A percentile compares a stretch with the other conserved stretches of the same genome.
These are phyloP conservation scores for Samsoniella hepiali DNA, from an alignment of 2,329 filamentous ascomycete species.

Conservation along the genomic window DNA sequence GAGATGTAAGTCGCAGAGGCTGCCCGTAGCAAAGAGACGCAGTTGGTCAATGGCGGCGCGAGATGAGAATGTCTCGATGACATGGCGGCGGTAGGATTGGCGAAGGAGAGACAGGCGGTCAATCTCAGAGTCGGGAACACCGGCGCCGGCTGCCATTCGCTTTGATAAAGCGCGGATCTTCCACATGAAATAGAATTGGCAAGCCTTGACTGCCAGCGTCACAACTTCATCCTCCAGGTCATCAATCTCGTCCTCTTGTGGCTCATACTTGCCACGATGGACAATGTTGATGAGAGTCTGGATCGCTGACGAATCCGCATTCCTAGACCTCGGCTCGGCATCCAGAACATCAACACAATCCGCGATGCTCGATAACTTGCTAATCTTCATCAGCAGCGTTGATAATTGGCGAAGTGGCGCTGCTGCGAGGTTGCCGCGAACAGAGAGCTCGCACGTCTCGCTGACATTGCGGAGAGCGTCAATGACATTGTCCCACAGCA, in stretches of 20 bases:
- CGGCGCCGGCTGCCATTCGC: slow-evolving; percentile 52
- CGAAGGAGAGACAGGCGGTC: slow-evolving; percentile 57
- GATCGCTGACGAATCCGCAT: slow-evolving; percentile 54
- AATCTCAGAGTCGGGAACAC: slow-evolving; percentile 55
- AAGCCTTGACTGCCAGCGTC: slow-evolving; percentile 68
- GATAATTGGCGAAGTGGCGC: slow-evolving; percentile 66
- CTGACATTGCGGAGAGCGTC: slow-evolving; percentile 70
- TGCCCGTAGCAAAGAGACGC: slow-evolving; percentile 70
- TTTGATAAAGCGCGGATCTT: slow-evolving; percentile 63
- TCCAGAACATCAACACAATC: slow-evolving; percentile 77
- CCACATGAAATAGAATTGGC: slow-evolving; percentile 95
- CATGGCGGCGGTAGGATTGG: slow-evolving; percentile 56
- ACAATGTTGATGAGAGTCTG: slow-evolving; percentile 70
- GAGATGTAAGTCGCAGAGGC: slow-evolving; percentile 77
- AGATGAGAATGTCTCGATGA: slow-evolving; percentile 67
- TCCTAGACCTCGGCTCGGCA: slow-evolving; percentile 46
- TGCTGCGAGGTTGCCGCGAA: slow-evolving; percentile 64
- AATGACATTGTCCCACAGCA: slow-evolving; percentile 81
- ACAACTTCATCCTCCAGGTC: slow-evolving; percentile 77
- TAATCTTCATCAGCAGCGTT: slow-evolving; percentile 73
- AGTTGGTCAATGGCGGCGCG: slow-evolving; percentile 72
- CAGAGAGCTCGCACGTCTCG: slow-evolving; percentile 67
- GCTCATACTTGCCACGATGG: slow-evolving; percentile 67
- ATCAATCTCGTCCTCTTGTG: slow-evolving; percentile 67
- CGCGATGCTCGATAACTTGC: slow-evolving; percentile 74